A percentile compares a stretch with the other conserved stretches of the same genome.
phyloP scores from a whole-genome alignment of 2,329 filamentous ascomycete genomes.

The Fusarium oxysporum region DNA sequence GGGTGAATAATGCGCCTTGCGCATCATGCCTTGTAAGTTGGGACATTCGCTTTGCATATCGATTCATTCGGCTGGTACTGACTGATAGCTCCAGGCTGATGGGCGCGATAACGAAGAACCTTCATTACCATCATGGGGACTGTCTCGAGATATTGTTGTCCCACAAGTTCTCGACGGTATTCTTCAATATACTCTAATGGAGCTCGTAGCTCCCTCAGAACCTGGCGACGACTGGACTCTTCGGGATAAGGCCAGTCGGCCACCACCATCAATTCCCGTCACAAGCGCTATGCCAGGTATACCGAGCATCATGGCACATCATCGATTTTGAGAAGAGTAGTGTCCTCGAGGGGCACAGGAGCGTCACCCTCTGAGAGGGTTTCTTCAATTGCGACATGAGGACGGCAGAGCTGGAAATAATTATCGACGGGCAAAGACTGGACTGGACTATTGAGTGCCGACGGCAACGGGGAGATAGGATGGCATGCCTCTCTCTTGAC shows the following conservation, averaged over 20 bases:
- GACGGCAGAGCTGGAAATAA: conserved; percentile 34
- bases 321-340: conserved; percentile 38
- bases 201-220: conserved; percentile 55
- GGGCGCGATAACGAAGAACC: conserved; percentile 59
- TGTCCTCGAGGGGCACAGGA: conserved; percentile 23
- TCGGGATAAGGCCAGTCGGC: conserved; percentile 47
- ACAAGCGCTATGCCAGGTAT: conserved; percentile 47
- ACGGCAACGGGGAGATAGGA: conserved; percentile 26
- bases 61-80: conserved; percentile 12
- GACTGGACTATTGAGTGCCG: conserved; percentile 15
- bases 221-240: conserved; percentile 55
- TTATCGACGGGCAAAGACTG: conserved; percentile 30
- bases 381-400: conserved; percentile 18
- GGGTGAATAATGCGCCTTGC: conserved; percentile 63
- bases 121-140: conserved; percentile 43
- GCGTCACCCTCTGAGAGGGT: conserved; percentile 14
- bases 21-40: conserved; percentile 61
- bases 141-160: conserved; percentile 57
- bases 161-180: conserved; percentile 59
- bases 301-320: conserved; percentile 41
- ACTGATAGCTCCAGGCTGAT: conserved; percentile 55
- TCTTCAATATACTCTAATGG: conserved; percentile 61
- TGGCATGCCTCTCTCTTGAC: conserved; percentile 34
- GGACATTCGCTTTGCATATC: neutral
- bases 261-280: conserved; percentile 46